Percentiles rank a stretch among this genome's conserved stretches.
phyloP scores from a whole-genome alignment of 805 yeast genomes.

The Wickerhamomyces mucosus region DNA sequence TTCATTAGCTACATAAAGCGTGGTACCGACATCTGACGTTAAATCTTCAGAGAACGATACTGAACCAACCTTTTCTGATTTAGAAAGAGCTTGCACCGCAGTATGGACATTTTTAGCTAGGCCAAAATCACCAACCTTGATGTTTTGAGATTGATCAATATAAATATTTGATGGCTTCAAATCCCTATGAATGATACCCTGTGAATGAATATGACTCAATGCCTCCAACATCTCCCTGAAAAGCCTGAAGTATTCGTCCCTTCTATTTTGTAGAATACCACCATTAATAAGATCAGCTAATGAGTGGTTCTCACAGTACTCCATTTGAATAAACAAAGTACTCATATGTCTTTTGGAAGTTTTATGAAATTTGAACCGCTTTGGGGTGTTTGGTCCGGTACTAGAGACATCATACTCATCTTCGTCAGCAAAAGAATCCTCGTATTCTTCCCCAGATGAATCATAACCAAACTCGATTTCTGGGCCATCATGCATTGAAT shows the following conservation, averaged over 20 bases:
- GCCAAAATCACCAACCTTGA: conserved; percentile 96
- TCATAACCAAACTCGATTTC: conserved; percentile 43
- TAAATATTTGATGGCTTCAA: conserved; percentile 93
- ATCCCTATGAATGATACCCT: conserved; percentile 92
- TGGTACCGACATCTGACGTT: conserved; percentile 91
- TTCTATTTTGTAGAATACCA: conserved; percentile 59
- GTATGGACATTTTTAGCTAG: conserved; percentile 82
- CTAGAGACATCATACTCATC: conserved; percentile 13
- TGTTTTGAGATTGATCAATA: conserved; percentile 80
- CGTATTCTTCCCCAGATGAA: conserved; percentile 14
- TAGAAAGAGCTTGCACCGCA: conserved; percentile 23
- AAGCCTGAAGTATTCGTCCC: conserved; percentile 84
- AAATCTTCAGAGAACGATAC: conserved; percentile 47
- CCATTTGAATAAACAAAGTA: conserved; percentile 94
- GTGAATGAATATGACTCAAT: conserved; percentile 79
- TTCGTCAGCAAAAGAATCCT: conserved; percentile 13
- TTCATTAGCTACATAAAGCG: conserved; percentile 87
- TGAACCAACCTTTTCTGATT: conserved; percentile 15
- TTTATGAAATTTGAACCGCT: conserved; percentile 7
- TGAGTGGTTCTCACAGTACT: conserved; percentile 94
- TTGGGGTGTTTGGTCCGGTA: conserved; percentile 3
- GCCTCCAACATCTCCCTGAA: conserved; percentile 87
- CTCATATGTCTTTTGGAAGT: conserved; percentile 35
- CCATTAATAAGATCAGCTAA: conserved; percentile 68
- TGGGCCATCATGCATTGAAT: conserved; percentile 43